Conservation (phyloP, 2,329 filamentous ascomycete genomes). For the Arachnomyces sp. region DNA sequence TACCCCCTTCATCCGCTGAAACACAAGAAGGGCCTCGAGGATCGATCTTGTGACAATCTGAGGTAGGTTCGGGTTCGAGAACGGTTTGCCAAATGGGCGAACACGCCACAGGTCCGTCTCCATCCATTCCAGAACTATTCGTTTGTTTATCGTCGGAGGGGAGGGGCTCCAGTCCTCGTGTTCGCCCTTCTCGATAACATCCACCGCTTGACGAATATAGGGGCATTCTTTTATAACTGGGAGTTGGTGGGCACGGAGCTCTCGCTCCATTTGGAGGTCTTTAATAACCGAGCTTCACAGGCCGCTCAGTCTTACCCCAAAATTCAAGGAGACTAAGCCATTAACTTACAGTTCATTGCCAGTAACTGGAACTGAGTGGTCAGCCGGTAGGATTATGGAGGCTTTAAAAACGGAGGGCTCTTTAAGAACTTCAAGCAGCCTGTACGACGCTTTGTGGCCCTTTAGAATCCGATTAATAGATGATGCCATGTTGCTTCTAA, state of each 20-base stretch:
- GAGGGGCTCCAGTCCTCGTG: conserved; percentile 7
- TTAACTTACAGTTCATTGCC: no score
- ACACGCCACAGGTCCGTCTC: conserved; percentile 10
- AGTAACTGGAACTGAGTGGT: no score
- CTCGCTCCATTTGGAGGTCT: conserved; percentile 6
- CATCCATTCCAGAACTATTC: conserved; percentile 11
- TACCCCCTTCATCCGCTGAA: no score
- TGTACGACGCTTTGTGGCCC: conserved; percentile 11
- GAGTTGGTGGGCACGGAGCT: conserved; percentile 8
- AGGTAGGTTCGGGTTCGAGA: background rate
- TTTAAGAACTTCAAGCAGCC: conserved; percentile 6
- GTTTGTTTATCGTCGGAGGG: conserved; percentile 5
- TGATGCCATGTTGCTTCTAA: no score
- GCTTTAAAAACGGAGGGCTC: conserved; percentile 10
- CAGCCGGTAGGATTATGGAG: no score
- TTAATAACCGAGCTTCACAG: conserved; percentile 7
- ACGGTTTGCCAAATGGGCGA: conserved; percentile 9
- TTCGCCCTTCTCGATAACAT: conserved; percentile 8
- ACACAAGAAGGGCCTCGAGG: no score
- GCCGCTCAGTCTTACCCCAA: no score
- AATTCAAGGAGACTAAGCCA: no score
- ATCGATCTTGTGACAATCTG: no score
- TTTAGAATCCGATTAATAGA: conserved; percentile 4
- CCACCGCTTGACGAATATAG: conserved; percentile 6
- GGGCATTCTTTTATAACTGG: conserved; percentile 7